Evolutionary conservation across 345 rosid genomes (phyloP).

Genomic region (Ceriops tagal): DNA sequence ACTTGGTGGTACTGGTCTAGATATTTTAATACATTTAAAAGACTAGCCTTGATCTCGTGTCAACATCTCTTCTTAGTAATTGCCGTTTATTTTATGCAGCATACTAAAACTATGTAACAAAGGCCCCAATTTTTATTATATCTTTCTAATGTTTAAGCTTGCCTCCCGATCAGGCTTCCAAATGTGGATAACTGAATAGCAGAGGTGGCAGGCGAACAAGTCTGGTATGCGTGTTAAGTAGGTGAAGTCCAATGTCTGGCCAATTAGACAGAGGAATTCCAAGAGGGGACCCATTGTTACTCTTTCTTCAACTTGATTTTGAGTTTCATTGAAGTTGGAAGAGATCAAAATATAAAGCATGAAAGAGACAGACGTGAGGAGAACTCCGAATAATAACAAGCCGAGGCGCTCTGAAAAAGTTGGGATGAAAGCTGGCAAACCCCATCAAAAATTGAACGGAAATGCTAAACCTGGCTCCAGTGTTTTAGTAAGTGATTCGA

Average conservation of each 20-base stretch:
- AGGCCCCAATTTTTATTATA: not conserved
- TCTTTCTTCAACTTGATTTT: slow-evolving; percentile 16
- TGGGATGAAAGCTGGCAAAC: slow-evolving; percentile 44
- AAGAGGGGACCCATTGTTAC: not conserved
- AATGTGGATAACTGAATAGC: no score
- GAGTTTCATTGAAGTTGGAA: slow-evolving; percentile 17
- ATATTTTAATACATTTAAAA: no score
- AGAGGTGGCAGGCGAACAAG: no score
- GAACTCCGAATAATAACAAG: slow-evolving; percentile 34
- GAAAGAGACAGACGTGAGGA: slow-evolving; percentile 55
- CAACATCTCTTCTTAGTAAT: not conserved
- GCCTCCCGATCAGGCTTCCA: not conserved
- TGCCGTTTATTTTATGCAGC: not conserved
- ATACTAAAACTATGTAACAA: not conserved
- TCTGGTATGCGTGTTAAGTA: slow-evolving; percentile 12
- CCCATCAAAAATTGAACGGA: slow-evolving; percentile 29
- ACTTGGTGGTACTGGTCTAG: no score
- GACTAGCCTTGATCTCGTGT: no score
- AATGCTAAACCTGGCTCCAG: slow-evolving; percentile 45
- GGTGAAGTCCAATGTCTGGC: slow-evolving; percentile 2
- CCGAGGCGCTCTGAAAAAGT: slow-evolving; percentile 49
- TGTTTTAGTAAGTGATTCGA: slow-evolving; percentile 49
- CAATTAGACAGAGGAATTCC: not conserved
- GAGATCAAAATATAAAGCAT: slow-evolving; percentile 22
- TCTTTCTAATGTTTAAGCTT: not conserved